Evolutionary conservation across 768 basidiomycete species (phyloP).

Genomic region (Rhodotorula graminis): DNA sequence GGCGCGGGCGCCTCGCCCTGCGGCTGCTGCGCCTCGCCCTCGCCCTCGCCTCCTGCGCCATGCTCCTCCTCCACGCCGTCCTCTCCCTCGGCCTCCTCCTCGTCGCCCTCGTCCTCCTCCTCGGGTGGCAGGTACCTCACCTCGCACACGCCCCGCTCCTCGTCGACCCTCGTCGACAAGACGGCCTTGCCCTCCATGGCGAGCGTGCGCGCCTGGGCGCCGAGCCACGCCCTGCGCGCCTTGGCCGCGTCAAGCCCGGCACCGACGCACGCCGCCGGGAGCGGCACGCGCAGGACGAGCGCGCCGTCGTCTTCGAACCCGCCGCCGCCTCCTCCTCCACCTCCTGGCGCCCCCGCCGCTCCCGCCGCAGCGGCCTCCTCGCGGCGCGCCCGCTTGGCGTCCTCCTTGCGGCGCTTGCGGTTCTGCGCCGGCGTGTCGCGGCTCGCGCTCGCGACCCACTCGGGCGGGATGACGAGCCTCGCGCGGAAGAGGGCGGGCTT

Average conservation of each 20-base stretch:
- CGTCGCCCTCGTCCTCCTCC: not conserved
- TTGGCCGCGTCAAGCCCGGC: not conserved
- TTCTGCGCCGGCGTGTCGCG: too few relatives aligned
- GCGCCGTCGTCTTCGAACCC: slow-evolving; percentile 1
- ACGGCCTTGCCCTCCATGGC: slow-evolving; percentile 10
- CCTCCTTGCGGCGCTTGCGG: too few relatives aligned
- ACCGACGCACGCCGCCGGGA: not conserved
- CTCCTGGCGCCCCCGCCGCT: too few relatives aligned
- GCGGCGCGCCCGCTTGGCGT: too few relatives aligned
- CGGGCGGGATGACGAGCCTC: not conserved
- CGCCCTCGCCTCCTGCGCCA: not conserved
- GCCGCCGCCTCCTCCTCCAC: too few relatives aligned
- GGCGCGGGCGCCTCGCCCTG: not conserved
- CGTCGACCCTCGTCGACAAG: slow-evolving; percentile 1
- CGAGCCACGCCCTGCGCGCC: not conserved
- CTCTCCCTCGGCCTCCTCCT: not conserved
- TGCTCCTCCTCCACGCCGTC: not conserved
- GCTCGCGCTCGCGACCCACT: not conserved
- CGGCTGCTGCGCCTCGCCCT: not conserved
- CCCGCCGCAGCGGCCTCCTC: too few relatives aligned
- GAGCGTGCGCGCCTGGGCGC: slow-evolving; percentile 2
- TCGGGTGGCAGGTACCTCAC: not conserved
- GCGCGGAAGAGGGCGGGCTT: not conserved
- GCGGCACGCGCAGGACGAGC: not conserved
- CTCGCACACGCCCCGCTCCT: too few relatives aligned